A percentile compares a stretch with the other conserved stretches of the same genome.
Evolutionary conservation across 495 filamentous ascomycete species (phyloP).

Genomic region (Xylaria flabelliformis): DNA sequence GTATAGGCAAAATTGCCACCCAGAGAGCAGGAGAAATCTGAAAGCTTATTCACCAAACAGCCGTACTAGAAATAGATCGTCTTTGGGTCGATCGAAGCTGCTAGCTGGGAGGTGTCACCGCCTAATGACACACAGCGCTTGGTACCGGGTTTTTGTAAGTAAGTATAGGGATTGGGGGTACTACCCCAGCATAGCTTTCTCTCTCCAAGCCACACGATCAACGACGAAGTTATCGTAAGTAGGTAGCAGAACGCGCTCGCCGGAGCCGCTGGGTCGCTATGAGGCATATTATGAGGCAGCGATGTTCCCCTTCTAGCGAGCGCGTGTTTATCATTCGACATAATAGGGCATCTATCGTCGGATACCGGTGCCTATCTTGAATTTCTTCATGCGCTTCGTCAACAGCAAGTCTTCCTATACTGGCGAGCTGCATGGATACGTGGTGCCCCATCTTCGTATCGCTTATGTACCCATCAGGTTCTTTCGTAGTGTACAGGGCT

Average conservation of each 20-base stretch:
- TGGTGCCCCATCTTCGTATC: conserved; percentile 25
- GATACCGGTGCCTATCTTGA: conserved; percentile 1
- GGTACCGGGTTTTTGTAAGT: not conserved
- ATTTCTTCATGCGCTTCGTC: conserved; percentile 3
- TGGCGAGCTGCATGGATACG: conserved; percentile 29
- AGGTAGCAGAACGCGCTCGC: not conserved
- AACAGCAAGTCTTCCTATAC: not conserved
- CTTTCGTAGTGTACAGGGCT: not conserved
- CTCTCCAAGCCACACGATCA: not conserved
- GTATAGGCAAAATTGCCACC: conserved; percentile 26
- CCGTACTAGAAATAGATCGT: not conserved
- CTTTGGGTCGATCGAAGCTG: conserved; percentile 12
- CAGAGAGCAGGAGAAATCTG: conserved; percentile 14
- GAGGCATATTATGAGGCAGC: not conserved
- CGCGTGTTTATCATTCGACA: conserved; percentile 5
- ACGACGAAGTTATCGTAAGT: not conserved
- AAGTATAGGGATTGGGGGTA: not conserved
- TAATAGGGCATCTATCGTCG: not conserved
- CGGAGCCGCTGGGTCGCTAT: conserved; percentile 3
- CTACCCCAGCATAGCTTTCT: not conserved
- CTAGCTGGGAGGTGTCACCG: conserved; percentile 1
- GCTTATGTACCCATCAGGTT: conserved; percentile 19
- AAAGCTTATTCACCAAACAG: conserved; percentile 27
- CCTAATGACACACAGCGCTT: not conserved
- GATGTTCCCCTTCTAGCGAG: conserved; percentile 7